Conservation (phyloP, 2,329 filamentous ascomycete genomes). For the Cladosporium velox region DNA sequence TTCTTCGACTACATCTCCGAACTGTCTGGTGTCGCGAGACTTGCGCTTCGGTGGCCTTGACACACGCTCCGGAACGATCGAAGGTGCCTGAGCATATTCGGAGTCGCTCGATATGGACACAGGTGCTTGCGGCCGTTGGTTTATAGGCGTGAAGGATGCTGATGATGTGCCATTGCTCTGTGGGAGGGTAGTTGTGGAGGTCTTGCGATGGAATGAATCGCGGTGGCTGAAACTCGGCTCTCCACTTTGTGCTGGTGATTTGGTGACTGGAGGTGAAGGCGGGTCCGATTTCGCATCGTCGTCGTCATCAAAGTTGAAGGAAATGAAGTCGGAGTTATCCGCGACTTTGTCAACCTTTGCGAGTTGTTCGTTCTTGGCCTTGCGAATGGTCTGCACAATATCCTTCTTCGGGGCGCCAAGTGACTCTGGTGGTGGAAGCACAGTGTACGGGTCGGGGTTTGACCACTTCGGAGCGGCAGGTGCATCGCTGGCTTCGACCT, state of each 20-base stretch:
- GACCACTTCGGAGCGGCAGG: conserved; percentile 73
- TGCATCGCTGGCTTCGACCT: conserved; percentile 23
- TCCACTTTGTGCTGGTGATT: conserved; percentile 8
- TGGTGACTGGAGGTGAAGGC: conserved; percentile 12
- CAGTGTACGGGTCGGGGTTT: conserved; percentile 92
- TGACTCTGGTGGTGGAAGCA: conserved; percentile 77
- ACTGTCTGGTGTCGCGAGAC: conserved; percentile 40
- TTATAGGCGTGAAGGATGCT: conserved; percentile 7
- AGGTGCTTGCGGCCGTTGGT: conserved; percentile 5
- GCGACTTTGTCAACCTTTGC: conserved; percentile 47
- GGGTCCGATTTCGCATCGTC: conserved; percentile 40
- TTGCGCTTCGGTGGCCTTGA: conserved; percentile 63
- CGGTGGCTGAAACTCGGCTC: conserved; percentile 38
- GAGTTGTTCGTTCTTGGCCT: conserved; percentile 71
- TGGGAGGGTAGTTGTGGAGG: not conserved
- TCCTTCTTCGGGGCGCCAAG: conserved; percentile 74
- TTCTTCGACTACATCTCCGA: conserved; percentile 43
- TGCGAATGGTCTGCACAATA: conserved; percentile 87
- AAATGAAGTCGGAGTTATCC: conserved; percentile 80
- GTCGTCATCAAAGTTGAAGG: conserved; percentile 56
- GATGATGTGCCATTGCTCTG: not conserved
- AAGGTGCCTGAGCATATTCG: not conserved
- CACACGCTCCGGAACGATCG: conserved; percentile 14
- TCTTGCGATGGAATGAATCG: conserved; percentile 32
- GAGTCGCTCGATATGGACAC: conserved; percentile 11